Conservation (phyloP, 1,139 yeast genomes). For the Trichomonascaceae sp. region DNA sequence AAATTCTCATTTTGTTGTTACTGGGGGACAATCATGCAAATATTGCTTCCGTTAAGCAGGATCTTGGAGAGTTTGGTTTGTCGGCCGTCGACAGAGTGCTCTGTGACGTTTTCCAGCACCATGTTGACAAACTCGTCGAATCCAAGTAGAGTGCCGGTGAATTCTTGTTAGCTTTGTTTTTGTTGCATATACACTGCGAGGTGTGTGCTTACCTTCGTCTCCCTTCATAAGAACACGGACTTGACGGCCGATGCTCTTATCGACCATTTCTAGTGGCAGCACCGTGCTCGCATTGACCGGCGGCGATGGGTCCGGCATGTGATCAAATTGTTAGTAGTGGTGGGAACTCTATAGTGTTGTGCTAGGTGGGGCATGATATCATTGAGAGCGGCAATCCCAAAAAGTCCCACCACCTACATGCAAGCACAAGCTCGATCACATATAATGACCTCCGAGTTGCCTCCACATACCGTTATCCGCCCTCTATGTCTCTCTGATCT, state of each 20-base stretch:
- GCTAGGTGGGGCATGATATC: too few relatives aligned
- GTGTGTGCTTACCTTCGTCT: conserved; percentile 27
- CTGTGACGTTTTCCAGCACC: conserved; percentile 74
- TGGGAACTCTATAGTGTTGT: too few relatives aligned
- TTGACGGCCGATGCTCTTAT: conserved; percentile 69
- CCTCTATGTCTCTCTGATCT: conserved; percentile 66
- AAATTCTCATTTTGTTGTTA: not conserved
- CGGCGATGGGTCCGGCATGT: too few relatives aligned
- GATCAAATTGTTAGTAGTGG: too few relatives aligned
- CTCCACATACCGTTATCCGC: conserved; percentile 62
- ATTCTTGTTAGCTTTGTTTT: conserved; percentile 32
- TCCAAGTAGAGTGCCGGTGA: conserved; percentile 75
- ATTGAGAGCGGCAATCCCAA: too few relatives aligned
- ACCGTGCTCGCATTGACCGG: too few relatives aligned
- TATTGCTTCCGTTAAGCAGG: conserved; percentile 77
- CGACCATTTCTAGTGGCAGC: conserved; percentile 76
- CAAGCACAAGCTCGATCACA: too few relatives aligned
- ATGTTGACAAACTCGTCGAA: conserved; percentile 94
- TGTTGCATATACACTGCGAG: not conserved
- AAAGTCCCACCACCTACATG: too few relatives aligned
- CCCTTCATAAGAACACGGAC: conserved; percentile 69
- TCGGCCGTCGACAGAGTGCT: conserved; percentile 34
- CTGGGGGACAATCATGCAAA: conserved; percentile 50
- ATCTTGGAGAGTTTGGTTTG: conserved; percentile 44
- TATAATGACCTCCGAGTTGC: conserved; percentile 24